phyloP scores from a whole-genome alignment of 2,329 filamentous ascomycete species.

The Arthrobotrys pseudoclavata region DNA sequence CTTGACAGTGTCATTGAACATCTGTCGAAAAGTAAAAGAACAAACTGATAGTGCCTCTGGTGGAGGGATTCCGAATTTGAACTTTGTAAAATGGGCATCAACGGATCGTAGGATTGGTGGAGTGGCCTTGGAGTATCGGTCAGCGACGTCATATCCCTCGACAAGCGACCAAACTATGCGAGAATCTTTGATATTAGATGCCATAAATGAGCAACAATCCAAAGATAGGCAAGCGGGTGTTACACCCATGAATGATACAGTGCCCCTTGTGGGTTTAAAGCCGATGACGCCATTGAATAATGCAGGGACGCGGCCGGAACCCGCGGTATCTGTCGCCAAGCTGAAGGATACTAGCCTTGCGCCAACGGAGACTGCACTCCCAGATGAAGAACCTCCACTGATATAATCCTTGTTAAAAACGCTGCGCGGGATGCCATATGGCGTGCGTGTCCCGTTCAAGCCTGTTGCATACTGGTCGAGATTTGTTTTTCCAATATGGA shows the following conservation, averaged over 20 bases:
- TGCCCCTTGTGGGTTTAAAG: conserved; percentile 71
- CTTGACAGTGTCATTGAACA: conserved; percentile 68
- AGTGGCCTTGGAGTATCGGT: conserved; percentile 70
- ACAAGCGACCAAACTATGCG: conserved; percentile 69
- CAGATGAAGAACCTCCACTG: conserved; percentile 73
- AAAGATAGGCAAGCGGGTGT: conserved; percentile 72
- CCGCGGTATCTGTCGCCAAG: conserved; percentile 73
- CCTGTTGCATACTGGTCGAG: conserved; percentile 76
- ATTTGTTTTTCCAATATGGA: conserved; percentile 69
- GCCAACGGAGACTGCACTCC: conserved; percentile 71
- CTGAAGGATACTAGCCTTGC: conserved; percentile 72
- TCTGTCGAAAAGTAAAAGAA: conserved; percentile 66
- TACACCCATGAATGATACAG: conserved; percentile 69
- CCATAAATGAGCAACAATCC: conserved; percentile 73
- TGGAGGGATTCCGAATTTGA: conserved; percentile 70
- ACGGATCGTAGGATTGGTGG: conserved; percentile 63
- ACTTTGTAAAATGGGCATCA: conserved; percentile 65
- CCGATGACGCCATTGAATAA: conserved; percentile 72
- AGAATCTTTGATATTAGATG: conserved; percentile 69
- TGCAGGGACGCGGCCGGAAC: conserved; percentile 71
- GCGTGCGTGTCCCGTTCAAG: conserved; percentile 73
- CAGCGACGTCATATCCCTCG: conserved; percentile 69
- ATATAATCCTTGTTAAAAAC: conserved; percentile 70
- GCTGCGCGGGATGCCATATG: conserved; percentile 72
- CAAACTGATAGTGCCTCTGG: conserved; percentile 67